Conservation (phyloP, 139 green algal species). For the Ostreobium quekettii region DNA sequence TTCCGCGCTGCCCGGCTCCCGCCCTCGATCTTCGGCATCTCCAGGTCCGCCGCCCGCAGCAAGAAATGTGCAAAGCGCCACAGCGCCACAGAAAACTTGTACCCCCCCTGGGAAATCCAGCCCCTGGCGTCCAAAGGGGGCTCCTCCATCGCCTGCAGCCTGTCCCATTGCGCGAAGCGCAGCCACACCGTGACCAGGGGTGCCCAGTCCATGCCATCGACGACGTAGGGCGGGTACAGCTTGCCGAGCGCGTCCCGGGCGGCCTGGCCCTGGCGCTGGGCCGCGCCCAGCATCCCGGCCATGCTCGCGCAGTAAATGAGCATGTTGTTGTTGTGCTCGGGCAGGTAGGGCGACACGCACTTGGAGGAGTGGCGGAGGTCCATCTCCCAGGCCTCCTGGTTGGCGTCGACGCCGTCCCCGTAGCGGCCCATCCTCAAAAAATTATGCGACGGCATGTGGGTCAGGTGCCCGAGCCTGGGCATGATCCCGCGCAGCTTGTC, state of each 20-base stretch:
- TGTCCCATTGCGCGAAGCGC: constrained; percentile 24
- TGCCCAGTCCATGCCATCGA: constrained; percentile 22
- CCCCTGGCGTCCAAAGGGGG: constrained; percentile 20
- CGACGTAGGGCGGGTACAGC: constrained; percentile 14
- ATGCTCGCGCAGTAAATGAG: constrained; percentile 39
- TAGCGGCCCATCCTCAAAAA: constrained; percentile 27
- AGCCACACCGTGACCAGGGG: constrained; percentile 18
- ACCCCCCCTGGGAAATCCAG: constrained; percentile 12
- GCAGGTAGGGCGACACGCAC: constrained; percentile 33
- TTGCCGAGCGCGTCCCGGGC: constrained; percentile 11
- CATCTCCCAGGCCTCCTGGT: constrained; percentile 28
- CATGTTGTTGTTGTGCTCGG: constrained; percentile 37
- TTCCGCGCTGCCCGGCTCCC: not conserved
- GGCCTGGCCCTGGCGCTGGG: constrained; percentile 15
- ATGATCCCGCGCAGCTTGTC: constrained; percentile 19
- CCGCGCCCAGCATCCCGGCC: constrained; percentile 27
- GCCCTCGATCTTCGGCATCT: not conserved
- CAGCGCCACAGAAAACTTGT: constrained; percentile 15
- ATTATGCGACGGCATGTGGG: constrained; percentile 44
- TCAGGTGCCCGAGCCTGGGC: constrained; percentile 29
- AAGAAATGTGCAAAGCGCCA: constrained; percentile 26
- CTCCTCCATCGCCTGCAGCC: constrained; percentile 17
- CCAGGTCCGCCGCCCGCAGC: constrained; percentile 15
- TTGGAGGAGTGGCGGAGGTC: constrained; percentile 18
- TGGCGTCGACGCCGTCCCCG: constrained; percentile 29